These are phyloP conservation scores for Raphanus raphanistrum DNA, from an alignment of 345 rosid genomes.

Conservation along the genomic window DNA sequence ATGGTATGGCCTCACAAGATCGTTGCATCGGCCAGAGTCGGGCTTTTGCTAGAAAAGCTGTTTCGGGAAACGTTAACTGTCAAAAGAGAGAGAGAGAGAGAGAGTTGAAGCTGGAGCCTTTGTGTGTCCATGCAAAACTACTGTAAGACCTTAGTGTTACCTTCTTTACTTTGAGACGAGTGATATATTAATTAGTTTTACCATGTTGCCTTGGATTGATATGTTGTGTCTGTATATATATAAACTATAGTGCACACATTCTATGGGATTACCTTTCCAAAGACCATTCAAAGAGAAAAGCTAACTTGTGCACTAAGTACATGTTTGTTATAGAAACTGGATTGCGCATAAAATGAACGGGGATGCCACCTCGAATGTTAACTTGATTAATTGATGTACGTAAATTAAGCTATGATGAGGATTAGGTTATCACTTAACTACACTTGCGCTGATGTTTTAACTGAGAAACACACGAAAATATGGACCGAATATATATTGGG, in stretches of 20 bases:
- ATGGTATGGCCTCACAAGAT: neutral
- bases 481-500: no score
- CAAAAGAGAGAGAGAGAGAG: constrained; percentile 5
- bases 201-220: neutral
- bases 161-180: neutral
- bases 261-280: neutral
- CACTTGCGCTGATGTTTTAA: neutral
- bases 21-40: constrained; percentile 21
- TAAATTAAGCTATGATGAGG: neutral
- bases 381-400: neutral
- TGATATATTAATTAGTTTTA: neutral
- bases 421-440: neutral
- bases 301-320: neutral
- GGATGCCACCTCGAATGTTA: neutral
- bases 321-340: neutral
- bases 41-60: constrained; percentile 12
- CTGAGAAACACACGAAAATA: neutral
- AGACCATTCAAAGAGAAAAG: neutral
- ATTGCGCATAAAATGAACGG: neutral
- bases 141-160: constrained; percentile 19
- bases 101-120: constrained; percentile 15
- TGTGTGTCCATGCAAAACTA: constrained; percentile 22
- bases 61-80: constrained; percentile 13
- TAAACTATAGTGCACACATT: neutral
- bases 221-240: neutral